Percentiles rank a stretch among this genome's conserved stretches.
phyloP scores from a whole-genome alignment of 2,329 filamentous ascomycete species.

The Beauveria medogensis region DNA sequence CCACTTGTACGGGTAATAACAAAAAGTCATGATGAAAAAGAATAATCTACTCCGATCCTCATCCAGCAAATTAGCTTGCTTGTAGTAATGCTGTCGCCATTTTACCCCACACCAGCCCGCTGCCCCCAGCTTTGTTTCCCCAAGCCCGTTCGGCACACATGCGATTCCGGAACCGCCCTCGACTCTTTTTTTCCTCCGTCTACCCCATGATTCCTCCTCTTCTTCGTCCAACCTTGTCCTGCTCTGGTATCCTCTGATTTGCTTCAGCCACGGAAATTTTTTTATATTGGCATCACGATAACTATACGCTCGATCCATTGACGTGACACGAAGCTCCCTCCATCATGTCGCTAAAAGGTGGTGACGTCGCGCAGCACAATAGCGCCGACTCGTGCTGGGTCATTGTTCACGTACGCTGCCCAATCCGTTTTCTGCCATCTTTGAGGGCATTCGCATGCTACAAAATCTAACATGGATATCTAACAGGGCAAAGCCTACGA shows the following conservation, averaged over 20 bases:
- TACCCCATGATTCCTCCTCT: neutral
- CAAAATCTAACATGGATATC: constrained; percentile 5
- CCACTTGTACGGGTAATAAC: neutral
- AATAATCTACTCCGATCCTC: neutral
- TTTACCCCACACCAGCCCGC: constrained; percentile 4
- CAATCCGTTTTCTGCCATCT: neutral
- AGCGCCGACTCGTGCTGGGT: constrained; percentile 83
- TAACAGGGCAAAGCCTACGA: constrained; percentile 72
- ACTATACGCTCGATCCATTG: neutral
- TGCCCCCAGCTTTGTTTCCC: neutral
- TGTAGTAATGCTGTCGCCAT: constrained; percentile 3
- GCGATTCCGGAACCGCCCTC: neutral
- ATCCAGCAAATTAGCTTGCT: neutral
- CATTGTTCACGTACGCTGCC: constrained; percentile 60
- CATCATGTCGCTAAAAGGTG: constrained; percentile 40
- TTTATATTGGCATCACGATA: neutral
- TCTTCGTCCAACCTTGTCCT: neutral
- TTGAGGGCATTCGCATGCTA: too few species aligned
- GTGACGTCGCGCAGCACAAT: constrained; percentile 62
- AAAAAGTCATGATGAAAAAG: neutral
- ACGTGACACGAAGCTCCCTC: neutral
- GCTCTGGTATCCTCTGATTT: too few species aligned
- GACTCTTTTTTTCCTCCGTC: neutral
- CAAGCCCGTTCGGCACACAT: neutral
- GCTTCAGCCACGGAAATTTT: neutral